Evolutionary conservation across 148 eudicot species (phyloP), one percentile per base, ranked within the genome.

Genomic region (Tetragonia tetragonoides): DNA sequence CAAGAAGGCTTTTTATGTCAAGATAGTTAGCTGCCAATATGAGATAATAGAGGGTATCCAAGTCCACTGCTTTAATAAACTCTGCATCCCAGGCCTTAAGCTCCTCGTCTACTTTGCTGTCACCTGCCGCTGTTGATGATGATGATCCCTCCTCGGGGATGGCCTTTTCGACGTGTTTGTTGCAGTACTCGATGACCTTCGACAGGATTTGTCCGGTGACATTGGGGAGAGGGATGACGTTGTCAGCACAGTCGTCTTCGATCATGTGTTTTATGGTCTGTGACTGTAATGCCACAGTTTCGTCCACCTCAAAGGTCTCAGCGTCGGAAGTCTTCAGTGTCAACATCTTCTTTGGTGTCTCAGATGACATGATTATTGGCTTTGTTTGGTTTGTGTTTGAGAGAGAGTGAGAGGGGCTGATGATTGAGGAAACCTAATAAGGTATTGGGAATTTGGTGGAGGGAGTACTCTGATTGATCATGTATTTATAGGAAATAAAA

Each of bases 181-280:
- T 78, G 54, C 87, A 78, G 66, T 84, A 84, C 73, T 84, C 87
- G 6, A 84, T 84, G 5, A 84, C 82, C 70, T 78, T 84, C 11
- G 87, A 77, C 6, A 84, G 75, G 23, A 72, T 84, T 12, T n/a
- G 61, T 2, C 80, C 75, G 21, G 78, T 78, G n/a, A 84, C 87
- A 10, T 78, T 81, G 0, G 87, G 84, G 17, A 84, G 53, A 3
- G 87, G 87, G 49, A 84, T 81, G 2, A 60, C 78, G 17, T 24
- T 75, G 16, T 72, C 81, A 10, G 81, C 75, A 63, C 74, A 66
- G 21, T 59, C 78, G 41, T 82, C 81, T 41, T 82, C 84, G 60
- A 81, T 65, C 76, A 72, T 49, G 53, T 73, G 74, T 67, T 78
- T 82, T 23, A 82, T 78, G 5, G 84, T 82, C 39, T 77, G 78